Conservation (phyloP, 495 filamentous ascomycete species). For the Penicillium bovifimosum region DNA sequence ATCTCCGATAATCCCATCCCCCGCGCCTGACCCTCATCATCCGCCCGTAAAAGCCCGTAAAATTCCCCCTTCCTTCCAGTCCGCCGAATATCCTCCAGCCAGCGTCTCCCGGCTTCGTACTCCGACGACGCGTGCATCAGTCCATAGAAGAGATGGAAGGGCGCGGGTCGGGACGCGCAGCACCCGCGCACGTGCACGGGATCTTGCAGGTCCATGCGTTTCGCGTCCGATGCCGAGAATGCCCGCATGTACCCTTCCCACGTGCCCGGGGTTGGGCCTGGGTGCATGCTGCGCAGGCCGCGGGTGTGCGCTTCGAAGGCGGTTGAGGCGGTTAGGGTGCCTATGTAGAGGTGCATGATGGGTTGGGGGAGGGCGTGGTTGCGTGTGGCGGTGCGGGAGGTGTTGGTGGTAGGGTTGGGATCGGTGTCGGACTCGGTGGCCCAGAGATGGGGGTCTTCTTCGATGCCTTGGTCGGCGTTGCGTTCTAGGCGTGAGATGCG, state of each 20-base stretch:
- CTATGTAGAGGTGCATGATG: background rate
- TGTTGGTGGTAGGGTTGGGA: background rate
- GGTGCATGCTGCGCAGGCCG: background rate
- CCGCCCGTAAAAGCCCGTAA: background rate
- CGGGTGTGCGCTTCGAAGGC: background rate
- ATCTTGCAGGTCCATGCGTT: background rate
- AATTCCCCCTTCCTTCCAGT: background rate
- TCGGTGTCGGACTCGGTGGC: background rate
- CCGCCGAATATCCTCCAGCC: background rate
- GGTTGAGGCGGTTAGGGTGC: background rate
- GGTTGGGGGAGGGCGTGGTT: background rate
- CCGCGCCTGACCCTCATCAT: background rate
- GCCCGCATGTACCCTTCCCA: background rate
- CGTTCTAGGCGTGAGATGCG: background rate
- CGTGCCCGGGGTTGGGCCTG: background rate
- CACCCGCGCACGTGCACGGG: background rate
- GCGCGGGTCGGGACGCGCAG: background rate
- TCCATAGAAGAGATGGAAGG: background rate
- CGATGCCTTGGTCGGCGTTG: background rate
- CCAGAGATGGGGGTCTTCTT: conserved; percentile 3
- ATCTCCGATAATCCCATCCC: background rate
- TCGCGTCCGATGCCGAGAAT: background rate
- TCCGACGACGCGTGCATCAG: background rate
- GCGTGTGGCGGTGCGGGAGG: background rate
- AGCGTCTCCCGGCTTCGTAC: background rate